Conservation (phyloP, 805 yeast genomes). For the Maudiozyma bulderi region DNA sequence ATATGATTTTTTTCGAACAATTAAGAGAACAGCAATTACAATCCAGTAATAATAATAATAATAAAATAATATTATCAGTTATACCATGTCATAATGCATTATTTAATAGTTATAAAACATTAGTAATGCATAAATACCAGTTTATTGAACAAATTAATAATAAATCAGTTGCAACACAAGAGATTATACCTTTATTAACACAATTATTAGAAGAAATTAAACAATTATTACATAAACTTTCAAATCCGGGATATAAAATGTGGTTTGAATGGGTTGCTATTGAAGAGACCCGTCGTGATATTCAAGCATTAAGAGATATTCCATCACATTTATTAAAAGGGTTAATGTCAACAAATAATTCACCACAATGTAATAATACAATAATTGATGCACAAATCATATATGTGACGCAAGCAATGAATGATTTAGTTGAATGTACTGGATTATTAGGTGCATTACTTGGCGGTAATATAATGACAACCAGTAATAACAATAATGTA, state of each 20-base stretch:
- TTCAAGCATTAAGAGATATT: not conserved
- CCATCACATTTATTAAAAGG: not conserved
- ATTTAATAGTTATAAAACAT: not conserved
- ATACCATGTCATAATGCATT: not conserved
- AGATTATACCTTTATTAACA: not conserved
- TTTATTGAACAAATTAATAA: not conserved
- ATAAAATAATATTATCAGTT: not conserved
- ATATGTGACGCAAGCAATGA: conserved; percentile 12
- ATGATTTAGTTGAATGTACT: conserved; percentile 22
- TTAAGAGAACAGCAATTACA: not conserved
- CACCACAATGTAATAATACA: not conserved
- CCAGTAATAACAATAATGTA: not conserved
- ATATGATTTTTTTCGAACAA: not conserved
- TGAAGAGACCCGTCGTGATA: not conserved
- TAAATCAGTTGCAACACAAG: not conserved
- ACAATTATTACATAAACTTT: not conserved
- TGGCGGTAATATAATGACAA: not conserved
- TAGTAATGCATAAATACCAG: not conserved
- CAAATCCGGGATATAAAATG: not conserved
- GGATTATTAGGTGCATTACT: conserved; percentile 10
- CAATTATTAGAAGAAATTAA: not conserved
- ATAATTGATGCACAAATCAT: not conserved
- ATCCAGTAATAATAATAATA: not conserved
- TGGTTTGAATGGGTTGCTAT: not conserved
- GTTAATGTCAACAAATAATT: not conserved